Evolutionary conservation across 1,139 yeast species (phyloP), one percentile per base, ranked within the genome.

Genomic region (Candida sp.): DNA sequence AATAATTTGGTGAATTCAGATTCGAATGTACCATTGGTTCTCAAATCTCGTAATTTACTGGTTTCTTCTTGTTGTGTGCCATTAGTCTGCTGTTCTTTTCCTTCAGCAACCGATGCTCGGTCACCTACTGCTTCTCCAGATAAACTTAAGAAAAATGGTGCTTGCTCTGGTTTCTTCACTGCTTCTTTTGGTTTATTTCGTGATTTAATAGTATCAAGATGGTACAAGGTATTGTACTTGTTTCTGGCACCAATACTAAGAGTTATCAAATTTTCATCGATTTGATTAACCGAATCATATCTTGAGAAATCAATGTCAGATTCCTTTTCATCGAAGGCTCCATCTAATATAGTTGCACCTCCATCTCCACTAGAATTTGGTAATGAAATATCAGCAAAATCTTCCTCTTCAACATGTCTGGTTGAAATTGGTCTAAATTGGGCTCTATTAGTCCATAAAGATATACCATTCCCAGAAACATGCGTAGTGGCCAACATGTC

Each of bases 401-500:
- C 89, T 5, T 77, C 81, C 51, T 87, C 96, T 42, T 84, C 84
- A 30, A 93, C 74, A 49, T 82, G 88, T 52, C 93, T 80, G 1
- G 91, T 82, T 0, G 95, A 82, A 25, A 85, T 68, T 2, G 84
- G 81, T 49, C 72, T 79, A 63, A 91, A 91, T 63, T 90, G 97
- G 0, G 97, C 82, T 56, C 84, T 77, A 61, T 91, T 89, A 3
- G 96, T 86, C 99, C 99, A 95, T 46, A 95, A 70, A 42, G 87
- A 82, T 47, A 95, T 82, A 29, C 99, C 99, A 48, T 87, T 87
- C 11, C 95, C 96, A 30, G 82, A 75, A 9, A 90, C 97, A 66
- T 95, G 99, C 0, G 96, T 77, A 1, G 99, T 91, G 2, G 98
- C 99, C 47, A 95, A 75, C 63, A 86, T 80, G 54, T 95, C 98